Percentiles rank a stretch among this genome's conserved stretches.
phyloP scores from a whole-genome alignment of 352 stramenopile species.

The Phytophthora vignae region DNA sequence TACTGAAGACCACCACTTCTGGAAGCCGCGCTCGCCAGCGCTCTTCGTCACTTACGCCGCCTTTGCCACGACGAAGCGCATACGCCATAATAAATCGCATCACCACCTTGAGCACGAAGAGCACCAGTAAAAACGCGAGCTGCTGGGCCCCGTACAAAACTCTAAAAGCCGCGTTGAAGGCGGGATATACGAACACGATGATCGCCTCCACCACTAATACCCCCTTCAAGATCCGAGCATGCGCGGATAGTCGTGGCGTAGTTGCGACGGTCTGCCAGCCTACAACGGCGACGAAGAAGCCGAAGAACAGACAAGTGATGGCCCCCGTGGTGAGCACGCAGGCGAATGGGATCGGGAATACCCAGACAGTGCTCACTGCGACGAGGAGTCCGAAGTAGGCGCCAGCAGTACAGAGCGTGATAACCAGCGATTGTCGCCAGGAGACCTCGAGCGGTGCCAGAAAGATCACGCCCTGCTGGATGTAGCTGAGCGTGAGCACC shows the following conservation, averaged over 20 bases:
- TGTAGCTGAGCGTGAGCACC: constrained; percentile 22
- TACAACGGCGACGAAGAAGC: constrained; percentile 13
- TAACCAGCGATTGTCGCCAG: constrained; percentile 1
- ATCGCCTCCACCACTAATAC: constrained; percentile 7
- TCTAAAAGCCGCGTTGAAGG: constrained; percentile 22
- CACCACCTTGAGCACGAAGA: constrained; percentile 17
- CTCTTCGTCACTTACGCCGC: not conserved
- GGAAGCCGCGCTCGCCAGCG: constrained; percentile 24
- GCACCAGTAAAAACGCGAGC: constrained; percentile 16
- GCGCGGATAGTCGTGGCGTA: constrained; percentile 5
- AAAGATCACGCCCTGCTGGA: constrained; percentile 16
- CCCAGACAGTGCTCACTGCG: constrained; percentile 13
- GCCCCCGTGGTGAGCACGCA: constrained; percentile 23
- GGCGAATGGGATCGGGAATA: constrained; percentile 35
- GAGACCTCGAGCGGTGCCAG: constrained; percentile 13
- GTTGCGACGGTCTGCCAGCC: not conserved
- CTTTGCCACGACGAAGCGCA: constrained; percentile 9
- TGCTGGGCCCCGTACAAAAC: constrained; percentile 6
- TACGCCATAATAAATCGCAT: constrained; percentile 20
- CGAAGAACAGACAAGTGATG: constrained; percentile 18
- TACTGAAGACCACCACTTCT: constrained; percentile 30
- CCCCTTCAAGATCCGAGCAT: constrained; percentile 8
- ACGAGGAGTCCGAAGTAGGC: constrained; percentile 26
- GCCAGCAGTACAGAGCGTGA: not conserved
- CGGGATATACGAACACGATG: constrained; percentile 26